These are phyloP conservation scores for Juglanconis juglandina DNA, from an alignment of 2,329 filamentous ascomycete species.

Conservation along the genomic window DNA sequence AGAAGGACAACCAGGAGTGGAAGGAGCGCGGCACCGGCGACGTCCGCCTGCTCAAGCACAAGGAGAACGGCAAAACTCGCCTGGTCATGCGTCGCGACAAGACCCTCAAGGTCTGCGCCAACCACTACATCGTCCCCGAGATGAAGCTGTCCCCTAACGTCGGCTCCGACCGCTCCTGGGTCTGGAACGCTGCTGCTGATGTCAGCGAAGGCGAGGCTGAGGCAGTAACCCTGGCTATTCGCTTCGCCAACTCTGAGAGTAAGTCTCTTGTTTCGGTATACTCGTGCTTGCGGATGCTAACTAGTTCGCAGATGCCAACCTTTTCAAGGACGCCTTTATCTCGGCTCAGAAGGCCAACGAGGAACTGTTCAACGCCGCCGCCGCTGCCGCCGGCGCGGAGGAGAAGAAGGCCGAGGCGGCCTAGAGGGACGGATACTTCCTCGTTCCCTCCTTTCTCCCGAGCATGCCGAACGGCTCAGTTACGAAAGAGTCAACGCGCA, in stretches of 20 bases:
- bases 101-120: slow-evolving; percentile 99
- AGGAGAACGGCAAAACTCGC: slow-evolving; percentile 95
- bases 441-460: not conserved
- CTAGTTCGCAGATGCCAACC: slow-evolving; percentile 73
- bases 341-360: slow-evolving; percentile 97
- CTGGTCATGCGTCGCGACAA: slow-evolving; percentile 99
- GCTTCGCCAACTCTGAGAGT: slow-evolving; percentile 98
- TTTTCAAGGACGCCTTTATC: slow-evolving; percentile 96
- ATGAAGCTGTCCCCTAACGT: slow-evolving; percentile 99
- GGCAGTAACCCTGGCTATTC: slow-evolving; percentile 91
- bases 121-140: slow-evolving; percentile 98
- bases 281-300: slow-evolving; percentile 22
- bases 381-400: slow-evolving; percentile 33
- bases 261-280: slow-evolving; percentile 36
- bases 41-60: slow-evolving; percentile 95
- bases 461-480: not conserved
- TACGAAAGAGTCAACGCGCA: not conserved
- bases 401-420: slow-evolving; percentile 25
- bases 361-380: slow-evolving; percentile 62
- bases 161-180: slow-evolving; percentile 96
- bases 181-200: slow-evolving; percentile 97
- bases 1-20: slow-evolving; percentile 89
- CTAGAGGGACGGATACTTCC: not conserved
- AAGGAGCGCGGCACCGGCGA: slow-evolving; percentile 98
- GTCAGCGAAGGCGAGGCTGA: slow-evolving; percentile 97